Evolutionary conservation across 768 basidiomycete genomes (phyloP).

Genomic region (Xerocomus spinulosus): DNA sequence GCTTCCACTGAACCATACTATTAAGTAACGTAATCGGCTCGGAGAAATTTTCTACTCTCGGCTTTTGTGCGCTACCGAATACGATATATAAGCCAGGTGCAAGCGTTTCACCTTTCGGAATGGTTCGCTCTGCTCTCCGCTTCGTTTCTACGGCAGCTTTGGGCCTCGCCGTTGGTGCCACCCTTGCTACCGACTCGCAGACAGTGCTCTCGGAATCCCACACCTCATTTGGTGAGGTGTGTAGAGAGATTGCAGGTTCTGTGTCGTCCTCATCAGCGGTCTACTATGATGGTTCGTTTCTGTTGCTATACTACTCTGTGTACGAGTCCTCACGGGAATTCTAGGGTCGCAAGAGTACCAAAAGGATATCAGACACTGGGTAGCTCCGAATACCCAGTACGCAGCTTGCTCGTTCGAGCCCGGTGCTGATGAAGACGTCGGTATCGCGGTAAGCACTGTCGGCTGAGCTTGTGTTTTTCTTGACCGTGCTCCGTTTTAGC

Average conservation of each 20-base stretch:
- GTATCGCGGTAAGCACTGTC: constrained; percentile 36
- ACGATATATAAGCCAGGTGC: no score
- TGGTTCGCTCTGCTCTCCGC: no score
- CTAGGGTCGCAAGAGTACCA: constrained; percentile 27
- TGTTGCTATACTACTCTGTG: not conserved
- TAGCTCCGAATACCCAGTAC: constrained; percentile 39
- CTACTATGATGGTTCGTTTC: constrained; percentile 35
- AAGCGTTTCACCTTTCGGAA: no score
- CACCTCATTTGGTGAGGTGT: constrained; percentile 11
- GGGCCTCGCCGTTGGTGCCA: no score
- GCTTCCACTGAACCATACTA: no score
- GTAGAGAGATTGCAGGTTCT: constrained; percentile 34
- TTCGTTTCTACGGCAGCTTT: no score
- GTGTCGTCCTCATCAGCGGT: constrained; percentile 45
- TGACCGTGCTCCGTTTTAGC: not conserved
- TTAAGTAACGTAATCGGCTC: no score
- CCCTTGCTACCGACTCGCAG: no score
- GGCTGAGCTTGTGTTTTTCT: not conserved
- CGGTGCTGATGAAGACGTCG: constrained; percentile 46
- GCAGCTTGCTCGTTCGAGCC: constrained; percentile 56
- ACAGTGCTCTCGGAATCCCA: no score
- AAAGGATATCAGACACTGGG: constrained; percentile 47
- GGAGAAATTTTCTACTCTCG: no score
- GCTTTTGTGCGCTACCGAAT: no score
- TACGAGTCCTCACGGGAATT: not conserved